phyloP scores from a whole-genome alignment of 176 grass and related monocot species.

The Melocanna baccifera region DNA sequence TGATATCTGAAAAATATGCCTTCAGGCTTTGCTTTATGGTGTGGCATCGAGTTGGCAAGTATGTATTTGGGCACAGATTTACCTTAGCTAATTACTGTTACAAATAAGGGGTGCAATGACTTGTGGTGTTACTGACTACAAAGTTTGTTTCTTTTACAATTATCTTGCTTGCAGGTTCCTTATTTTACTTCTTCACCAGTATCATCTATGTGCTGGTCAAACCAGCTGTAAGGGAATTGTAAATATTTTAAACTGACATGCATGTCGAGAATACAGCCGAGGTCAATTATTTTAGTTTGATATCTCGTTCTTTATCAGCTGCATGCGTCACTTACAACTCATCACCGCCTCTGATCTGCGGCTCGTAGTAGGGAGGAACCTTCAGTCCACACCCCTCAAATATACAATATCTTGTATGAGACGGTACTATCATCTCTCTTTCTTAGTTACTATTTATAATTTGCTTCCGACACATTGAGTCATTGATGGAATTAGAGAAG shows the following conservation, averaged over 20 bases:
- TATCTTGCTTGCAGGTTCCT: conserved; percentile 42
- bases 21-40: background rate
- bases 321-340: background rate
- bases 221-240: conserved; percentile 42
- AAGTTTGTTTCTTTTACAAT: background rate
- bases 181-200: conserved; percentile 64
- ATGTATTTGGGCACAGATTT: conserved; percentile 22
- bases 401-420: too few relatives aligned
- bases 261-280: background rate
- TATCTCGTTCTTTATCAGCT: background rate
- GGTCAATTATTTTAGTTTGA: background rate
- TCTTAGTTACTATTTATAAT: background rate
- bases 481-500: conserved; percentile 5
- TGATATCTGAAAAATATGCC: background rate
- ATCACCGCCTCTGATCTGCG: background rate
- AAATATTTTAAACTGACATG: background rate
- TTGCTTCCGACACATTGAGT: conserved; percentile 8
- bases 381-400: too few relatives aligned
- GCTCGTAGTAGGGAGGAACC: too few relatives aligned
- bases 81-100: background rate
- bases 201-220: conserved; percentile 58
- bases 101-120: background rate
- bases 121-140: background rate
- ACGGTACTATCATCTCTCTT: too few relatives aligned
- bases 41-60: conserved; percentile 36